A percentile compares a stretch with the other conserved stretches of the same genome.
These are phyloP conservation scores for Puccinia triticina DNA, from an alignment of 1,284 basidiomycete species.

Conservation along the genomic window DNA sequence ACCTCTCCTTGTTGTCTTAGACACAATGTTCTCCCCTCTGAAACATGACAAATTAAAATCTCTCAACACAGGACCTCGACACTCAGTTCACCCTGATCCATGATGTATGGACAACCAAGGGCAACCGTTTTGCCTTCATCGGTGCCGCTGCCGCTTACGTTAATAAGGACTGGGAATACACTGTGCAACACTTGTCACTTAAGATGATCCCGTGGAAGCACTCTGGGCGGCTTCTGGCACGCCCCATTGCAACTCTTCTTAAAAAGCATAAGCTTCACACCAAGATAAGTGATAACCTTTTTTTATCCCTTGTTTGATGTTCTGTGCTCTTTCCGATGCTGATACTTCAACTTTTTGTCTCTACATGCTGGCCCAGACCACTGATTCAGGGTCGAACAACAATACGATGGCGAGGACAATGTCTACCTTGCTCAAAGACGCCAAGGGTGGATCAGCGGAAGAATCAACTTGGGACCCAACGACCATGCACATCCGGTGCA, in stretches of 20 bases:
- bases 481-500: slow-evolving; percentile 2
- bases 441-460: background rate
- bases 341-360: background rate
- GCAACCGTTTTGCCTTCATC: slow-evolving; percentile 3
- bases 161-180: slow-evolving; percentile 1
- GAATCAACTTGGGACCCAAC: background rate
- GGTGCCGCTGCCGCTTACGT: background rate
- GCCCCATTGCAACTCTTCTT: background rate
- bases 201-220: slow-evolving; percentile 17
- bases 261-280: background rate
- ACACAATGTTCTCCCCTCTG: background rate
- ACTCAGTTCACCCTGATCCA: too few relatives aligned
- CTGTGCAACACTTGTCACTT: background rate
- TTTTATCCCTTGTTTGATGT: too few relatives aligned
- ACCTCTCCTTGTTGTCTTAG: background rate
- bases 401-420: too few relatives aligned
- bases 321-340: background rate
- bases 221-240: background rate
- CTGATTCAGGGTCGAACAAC: too few relatives aligned
- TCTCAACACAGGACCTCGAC: too few relatives aligned
- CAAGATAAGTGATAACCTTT: background rate
- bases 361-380: too few relatives aligned
- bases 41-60: too few relatives aligned
- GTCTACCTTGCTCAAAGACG: too few relatives aligned
- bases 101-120: too few relatives aligned